These are phyloP conservation scores for Phalaenopsis hybrid DNA, from an alignment of 116 monocot genomes.

Conservation along the genomic window DNA sequence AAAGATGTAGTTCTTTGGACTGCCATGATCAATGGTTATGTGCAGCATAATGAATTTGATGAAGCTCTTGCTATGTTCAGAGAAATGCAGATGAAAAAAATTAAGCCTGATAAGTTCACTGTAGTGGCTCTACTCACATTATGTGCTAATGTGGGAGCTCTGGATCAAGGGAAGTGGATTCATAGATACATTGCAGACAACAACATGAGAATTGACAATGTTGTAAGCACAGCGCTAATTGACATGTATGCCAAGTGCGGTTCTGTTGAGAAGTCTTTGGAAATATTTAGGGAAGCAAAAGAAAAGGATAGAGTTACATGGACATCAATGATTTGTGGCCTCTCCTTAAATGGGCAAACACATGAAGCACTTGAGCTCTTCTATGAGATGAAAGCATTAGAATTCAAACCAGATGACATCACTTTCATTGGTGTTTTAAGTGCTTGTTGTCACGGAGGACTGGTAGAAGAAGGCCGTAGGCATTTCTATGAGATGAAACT, in stretches of 20 bases:
- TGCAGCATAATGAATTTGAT: conserved; percentile 17
- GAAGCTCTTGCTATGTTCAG: conserved; percentile 19
- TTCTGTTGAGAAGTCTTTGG: conserved; percentile 20
- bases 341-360: conserved; percentile 32
- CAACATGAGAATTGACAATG: conserved; percentile 5
- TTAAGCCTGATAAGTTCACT: conserved; percentile 29
- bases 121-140: conserved; percentile 23
- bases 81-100: conserved; percentile 29
- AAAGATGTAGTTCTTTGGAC: conserved; percentile 45
- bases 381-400: conserved; percentile 11
- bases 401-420: conserved; percentile 30
- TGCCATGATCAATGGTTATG: conserved; percentile 46
- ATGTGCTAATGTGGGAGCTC: conserved; percentile 21
- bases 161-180: conserved; percentile 37
- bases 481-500: conserved; percentile 23
- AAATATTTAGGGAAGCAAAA: conserved; percentile 18
- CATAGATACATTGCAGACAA: conserved; percentile 26
- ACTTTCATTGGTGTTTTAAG: conserved; percentile 38
- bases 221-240: conserved; percentile 25
- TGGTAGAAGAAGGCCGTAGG: conserved; percentile 24
- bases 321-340: conserved; percentile 35
- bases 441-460: conserved; percentile 34
- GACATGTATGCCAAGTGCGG: conserved; percentile 39
- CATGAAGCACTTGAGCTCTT: conserved; percentile 32
- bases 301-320: conserved; percentile 31